A percentile compares a stretch with the other conserved stretches of the same genome.
Conservation (phyloP, 2,329 filamentous ascomycete genomes). For the Bertia moriformis region DNA sequence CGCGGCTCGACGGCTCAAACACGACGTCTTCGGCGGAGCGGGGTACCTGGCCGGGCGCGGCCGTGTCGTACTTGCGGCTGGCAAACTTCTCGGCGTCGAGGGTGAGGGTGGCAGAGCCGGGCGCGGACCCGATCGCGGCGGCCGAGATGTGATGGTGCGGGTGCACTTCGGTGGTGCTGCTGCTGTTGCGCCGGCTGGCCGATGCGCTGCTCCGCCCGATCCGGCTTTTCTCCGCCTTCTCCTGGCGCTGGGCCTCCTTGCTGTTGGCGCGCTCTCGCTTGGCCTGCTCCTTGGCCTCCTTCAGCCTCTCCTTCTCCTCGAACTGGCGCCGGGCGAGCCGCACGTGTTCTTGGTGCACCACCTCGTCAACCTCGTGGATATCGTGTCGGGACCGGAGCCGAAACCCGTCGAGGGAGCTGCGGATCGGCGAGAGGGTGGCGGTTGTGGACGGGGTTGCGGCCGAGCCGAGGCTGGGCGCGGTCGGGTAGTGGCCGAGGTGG, state of each 20-base stretch:
- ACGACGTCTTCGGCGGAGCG: slow-evolving; percentile 25
- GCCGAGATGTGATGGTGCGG: slow-evolving; percentile 4
- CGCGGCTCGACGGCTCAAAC: slow-evolving; percentile 20
- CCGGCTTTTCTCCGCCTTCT: no score
- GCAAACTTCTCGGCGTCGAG: slow-evolving; percentile 16
- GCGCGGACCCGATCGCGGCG: slow-evolving; percentile 1
- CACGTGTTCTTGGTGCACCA: slow-evolving; percentile 38
- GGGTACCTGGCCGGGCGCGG: slow-evolving; percentile 14
- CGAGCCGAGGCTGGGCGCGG: slow-evolving; percentile 7
- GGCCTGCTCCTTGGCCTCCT: slow-evolving; percentile 42
- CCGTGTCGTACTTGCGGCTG: slow-evolving; percentile 29
- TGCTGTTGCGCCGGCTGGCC: slow-evolving; percentile 13
- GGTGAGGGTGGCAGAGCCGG: no score
- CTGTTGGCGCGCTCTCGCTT: slow-evolving; percentile 42
- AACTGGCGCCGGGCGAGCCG: slow-evolving; percentile 48
- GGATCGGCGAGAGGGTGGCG: slow-evolving; percentile 34
- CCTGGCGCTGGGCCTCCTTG: slow-evolving; percentile 37
- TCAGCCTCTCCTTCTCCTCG: slow-evolving; percentile 42
- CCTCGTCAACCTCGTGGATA: slow-evolving; percentile 41
- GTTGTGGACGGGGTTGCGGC: slow-evolving; percentile 9
- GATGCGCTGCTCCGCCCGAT: no score
- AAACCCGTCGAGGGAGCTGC: slow-evolving; percentile 38
- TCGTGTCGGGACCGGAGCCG: slow-evolving; percentile 43
- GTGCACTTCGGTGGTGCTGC: slow-evolving; percentile 18
- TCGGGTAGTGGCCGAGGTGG: slow-evolving; percentile 10